Evolutionary conservation across 768 basidiomycete genomes (phyloP).

Genomic region (Pilatotrama ljubarskyi): DNA sequence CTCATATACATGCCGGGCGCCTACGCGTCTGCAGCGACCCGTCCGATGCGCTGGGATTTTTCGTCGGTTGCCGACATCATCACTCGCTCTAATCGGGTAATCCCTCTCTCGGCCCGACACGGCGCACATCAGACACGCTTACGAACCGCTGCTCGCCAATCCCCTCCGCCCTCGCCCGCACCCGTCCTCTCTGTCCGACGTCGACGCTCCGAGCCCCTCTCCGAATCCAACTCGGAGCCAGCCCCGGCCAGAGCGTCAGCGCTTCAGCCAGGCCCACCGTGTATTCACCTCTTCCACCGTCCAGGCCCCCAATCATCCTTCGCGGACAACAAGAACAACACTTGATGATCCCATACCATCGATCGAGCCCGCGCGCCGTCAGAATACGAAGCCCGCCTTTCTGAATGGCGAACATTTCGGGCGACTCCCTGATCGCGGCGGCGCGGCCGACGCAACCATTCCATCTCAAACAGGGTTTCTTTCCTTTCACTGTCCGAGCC

Average conservation of each 20-base stretch:
- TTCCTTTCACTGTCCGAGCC: not conserved
- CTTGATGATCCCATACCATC: not conserved
- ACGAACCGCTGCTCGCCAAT: slow-evolving; percentile 3
- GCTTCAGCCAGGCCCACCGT: not conserved
- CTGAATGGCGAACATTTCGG: not conserved
- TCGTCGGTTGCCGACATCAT: slow-evolving; percentile 13
- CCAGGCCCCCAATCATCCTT: not conserved
- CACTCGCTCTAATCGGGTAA: slow-evolving; percentile 1
- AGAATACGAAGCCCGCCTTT: not conserved
- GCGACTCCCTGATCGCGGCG: slow-evolving; percentile 8
- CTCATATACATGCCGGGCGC: slow-evolving; percentile 16
- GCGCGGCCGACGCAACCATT: slow-evolving; percentile 1
- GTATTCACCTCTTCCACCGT: not conserved
- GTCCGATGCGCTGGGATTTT: slow-evolving; percentile 1
- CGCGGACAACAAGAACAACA: not conserved
- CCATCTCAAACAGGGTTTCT: not conserved
- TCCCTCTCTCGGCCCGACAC: slow-evolving; percentile 12
- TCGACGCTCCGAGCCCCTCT: not conserved
- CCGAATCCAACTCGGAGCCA: not conserved
- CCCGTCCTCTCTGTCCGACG: not conserved
- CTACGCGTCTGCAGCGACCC: not conserved
- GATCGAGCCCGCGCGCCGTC: slow-evolving; percentile 3
- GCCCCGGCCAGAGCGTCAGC: not conserved
- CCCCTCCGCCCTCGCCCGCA: not conserved
- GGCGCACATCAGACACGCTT: slow-evolving; percentile 5